A percentile compares a stretch with the other conserved stretches of the same genome.
Evolutionary conservation across 2,329 filamentous ascomycete species (phyloP).

Genomic region (Colletotrichum scovillei): DNA sequence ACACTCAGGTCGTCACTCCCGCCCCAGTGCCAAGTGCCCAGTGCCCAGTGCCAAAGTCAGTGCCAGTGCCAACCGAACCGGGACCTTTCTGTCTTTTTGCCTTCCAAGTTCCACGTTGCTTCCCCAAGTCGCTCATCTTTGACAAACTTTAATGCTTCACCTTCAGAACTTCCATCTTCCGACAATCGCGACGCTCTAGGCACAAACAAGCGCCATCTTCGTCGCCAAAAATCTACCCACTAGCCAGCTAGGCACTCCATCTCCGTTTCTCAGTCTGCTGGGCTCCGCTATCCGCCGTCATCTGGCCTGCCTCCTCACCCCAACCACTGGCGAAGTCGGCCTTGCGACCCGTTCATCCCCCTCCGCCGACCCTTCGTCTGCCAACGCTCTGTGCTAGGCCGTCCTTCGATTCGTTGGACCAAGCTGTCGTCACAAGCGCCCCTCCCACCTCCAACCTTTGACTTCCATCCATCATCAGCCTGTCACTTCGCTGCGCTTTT

Average conservation of each 20-base stretch:
- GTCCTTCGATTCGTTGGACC: slow-evolving; percentile 26
- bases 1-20: slow-evolving; percentile 6
- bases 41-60: background rate
- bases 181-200: background rate
- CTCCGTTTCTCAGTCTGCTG: background rate
- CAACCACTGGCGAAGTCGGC: slow-evolving; percentile 3
- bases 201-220: background rate
- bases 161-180: background rate
- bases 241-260: background rate
- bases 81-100: background rate
- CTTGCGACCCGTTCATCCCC: background rate
- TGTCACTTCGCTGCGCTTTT: background rate
- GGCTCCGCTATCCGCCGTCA: background rate
- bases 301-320: background rate
- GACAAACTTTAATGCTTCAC: slow-evolving; percentile 4
- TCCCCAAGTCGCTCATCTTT: background rate
- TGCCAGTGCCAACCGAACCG: slow-evolving; percentile 3
- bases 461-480: background rate
- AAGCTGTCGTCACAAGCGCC: slow-evolving; percentile 1
- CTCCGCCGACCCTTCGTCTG: slow-evolving; percentile 5
- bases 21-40: background rate
- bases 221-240: background rate
- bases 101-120: slow-evolving; percentile 4
- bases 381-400: slow-evolving; percentile 13
- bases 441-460: slow-evolving; percentile 2